Base-by-base conservation (phyloP, 768 basidiomycete genomes). In the Mycena galopus region DNA sequence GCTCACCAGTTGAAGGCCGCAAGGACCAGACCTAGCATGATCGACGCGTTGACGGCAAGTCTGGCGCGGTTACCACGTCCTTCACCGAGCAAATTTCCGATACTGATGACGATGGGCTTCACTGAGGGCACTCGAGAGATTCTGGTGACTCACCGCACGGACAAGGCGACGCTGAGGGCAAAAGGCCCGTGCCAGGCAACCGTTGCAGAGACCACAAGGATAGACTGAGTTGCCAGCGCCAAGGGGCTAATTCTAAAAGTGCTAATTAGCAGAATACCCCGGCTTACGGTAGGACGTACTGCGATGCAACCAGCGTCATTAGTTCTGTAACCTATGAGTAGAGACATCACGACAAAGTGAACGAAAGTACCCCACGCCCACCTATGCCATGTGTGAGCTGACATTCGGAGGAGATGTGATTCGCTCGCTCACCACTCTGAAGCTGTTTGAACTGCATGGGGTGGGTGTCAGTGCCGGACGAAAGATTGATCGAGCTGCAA, bases 71-170 rank as follows among this genome's bases (percentile, higher is more conserved):
- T 39, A 2, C 39, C 37, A 17, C 16, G 39, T 14, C 59, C 39
- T 61, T 61, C 39, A 10, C 59, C 59, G 9, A 61, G 59, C 25
- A 44, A n/a, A 44, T 61, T 27, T 30, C 59, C 59, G 25, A 61
- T 61, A 10, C 59, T 61, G 12, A 19, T 11, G 14, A 19, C 11
- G 5, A 27, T 4, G 10, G 19, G 27, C 42, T 27, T 44, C 4
- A 37, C 37, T 9, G 32, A 58, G 8, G 32, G 55, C 30, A 27
- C 27, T 12, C 27, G 30, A n/a, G 17, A 4, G 29, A 35, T 21
- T 21, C 21, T 32, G 14, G 17, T 33, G 21, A 23, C 32, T 19
- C 23, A 61, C 59, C 59, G 59, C 7, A 61, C 59, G 7, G 59
- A 61, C n/a, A 25, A 42, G 10, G 59, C 59, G 12, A 39, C 44